Evolutionary conservation across 2,329 filamentous ascomycete species (phyloP).

Genomic region (Rhynchosporium graminicola): DNA sequence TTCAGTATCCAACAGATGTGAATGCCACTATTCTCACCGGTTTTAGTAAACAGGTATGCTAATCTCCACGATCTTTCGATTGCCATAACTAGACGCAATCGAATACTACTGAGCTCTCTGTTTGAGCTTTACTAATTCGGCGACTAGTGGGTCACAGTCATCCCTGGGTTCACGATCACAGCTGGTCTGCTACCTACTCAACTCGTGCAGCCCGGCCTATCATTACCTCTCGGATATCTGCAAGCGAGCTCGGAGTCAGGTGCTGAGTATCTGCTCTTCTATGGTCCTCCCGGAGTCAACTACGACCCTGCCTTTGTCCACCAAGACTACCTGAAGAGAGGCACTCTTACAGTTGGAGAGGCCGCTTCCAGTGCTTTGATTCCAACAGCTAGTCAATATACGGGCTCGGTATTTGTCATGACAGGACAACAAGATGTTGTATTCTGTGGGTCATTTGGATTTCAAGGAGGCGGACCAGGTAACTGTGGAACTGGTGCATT

Average conservation of each 20-base stretch:
- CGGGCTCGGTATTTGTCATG: slow-evolving; percentile 23
- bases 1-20: slow-evolving; percentile 31
- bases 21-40: slow-evolving; percentile 34
- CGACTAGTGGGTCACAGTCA: slow-evolving; percentile 12
- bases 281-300: slow-evolving; percentile 18
- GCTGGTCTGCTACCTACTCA: slow-evolving; percentile 24
- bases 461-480: slow-evolving; percentile 11
- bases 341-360: slow-evolving; percentile 28
- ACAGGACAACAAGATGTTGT: slow-evolving; percentile 27
- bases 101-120: not conserved
- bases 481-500: slow-evolving; percentile 19
- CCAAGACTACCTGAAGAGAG: slow-evolving; percentile 22
- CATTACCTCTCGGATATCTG: slow-evolving; percentile 25
- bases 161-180: slow-evolving; percentile 20
- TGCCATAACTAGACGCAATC: not conserved
- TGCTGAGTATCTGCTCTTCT: slow-evolving; percentile 22
- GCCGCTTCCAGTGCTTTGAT: slow-evolving; percentile 20
- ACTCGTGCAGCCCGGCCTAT: slow-evolving; percentile 15
- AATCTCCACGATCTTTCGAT: not conserved
- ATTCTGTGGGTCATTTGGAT: slow-evolving; percentile 25
- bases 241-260: slow-evolving; percentile 16
- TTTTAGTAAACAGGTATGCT: slow-evolving; percentile 21
- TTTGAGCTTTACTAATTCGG: not conserved
- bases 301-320: slow-evolving; percentile 20
- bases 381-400: slow-evolving; percentile 19